Evolutionary conservation across 2,329 filamentous ascomycete genomes (phyloP), one percentile per base, ranked within the genome.

Genomic region (Aspergillus chevalieri): DNA sequence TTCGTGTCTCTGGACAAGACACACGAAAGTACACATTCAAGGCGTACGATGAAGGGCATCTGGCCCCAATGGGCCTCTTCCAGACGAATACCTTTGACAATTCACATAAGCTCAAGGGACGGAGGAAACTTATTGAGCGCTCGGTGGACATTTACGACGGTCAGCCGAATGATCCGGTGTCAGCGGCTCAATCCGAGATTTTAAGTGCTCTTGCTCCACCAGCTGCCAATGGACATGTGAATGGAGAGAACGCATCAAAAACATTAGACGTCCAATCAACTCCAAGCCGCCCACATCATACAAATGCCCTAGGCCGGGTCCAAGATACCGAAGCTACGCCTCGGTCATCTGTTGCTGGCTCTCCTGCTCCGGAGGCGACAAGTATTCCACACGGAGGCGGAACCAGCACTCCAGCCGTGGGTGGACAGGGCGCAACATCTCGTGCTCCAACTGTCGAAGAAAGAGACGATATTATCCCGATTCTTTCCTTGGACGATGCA

Each of bases 21-120:
- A 98, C 93, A 1, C 81, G 85, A 55, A 96, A 95, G 70, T 97
- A 95, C 70, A 82, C 84, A 38, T 97, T 96, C 78, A 97, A 97
- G 76, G 91, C 88, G 1, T 98, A 97, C 63, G 93, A 98, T 59
- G 93, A 97, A 68, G 87, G 94, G 19, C 88, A 95, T 59, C 78
- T 98, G n/a, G 87, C 93, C 0, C 87, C 91, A 1, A 89, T 95
- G 85, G 91, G 90, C n/a, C 87, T 91, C 61, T 96, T 94, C 67
- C 87, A 92, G 52, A 92, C 93, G 0, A 75, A 81, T 2, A 86
- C 96, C 48, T 95, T 97, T 58, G 89, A 95, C 65, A 86, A 90
- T 60, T 82, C 79, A 24, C 73, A 80, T 33, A 98, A 98, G 74
- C 79, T 97, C 9, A 75, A 78, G 17, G 85, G 88, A 39, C 83